phyloP scores from a whole-genome alignment of 2,329 filamentous ascomycete genomes.

The Fusarium mundagurra region DNA sequence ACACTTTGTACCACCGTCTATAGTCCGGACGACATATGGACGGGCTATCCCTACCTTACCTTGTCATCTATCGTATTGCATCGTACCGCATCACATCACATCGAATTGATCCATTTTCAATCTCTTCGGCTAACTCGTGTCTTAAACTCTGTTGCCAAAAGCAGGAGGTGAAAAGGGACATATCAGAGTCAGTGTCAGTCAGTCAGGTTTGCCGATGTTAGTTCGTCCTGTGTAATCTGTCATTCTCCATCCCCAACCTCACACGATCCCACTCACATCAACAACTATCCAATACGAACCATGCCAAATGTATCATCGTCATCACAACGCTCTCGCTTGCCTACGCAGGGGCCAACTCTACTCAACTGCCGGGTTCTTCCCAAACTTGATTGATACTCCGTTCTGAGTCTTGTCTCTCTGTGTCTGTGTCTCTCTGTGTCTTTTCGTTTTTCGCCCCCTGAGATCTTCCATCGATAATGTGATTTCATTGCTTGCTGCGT shows the following conservation, averaged over 20 bases:
- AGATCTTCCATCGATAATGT: constrained; percentile 21
- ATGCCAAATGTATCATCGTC: constrained; percentile 12
- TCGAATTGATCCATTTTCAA: neutral
- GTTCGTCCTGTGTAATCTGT: constrained; percentile 9
- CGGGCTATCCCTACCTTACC: constrained; percentile 30
- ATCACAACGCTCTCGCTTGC: constrained; percentile 14
- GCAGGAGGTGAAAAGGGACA: neutral
- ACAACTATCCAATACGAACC: constrained; percentile 11
- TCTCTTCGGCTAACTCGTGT: constrained; percentile 22
- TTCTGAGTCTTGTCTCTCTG: neutral
- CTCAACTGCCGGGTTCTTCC: constrained; percentile 24
- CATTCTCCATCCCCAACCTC: neutral
- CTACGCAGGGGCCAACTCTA: constrained; percentile 18
- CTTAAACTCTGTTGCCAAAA: neutral
- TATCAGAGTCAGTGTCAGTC: neutral
- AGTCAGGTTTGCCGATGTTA: constrained; percentile 9
- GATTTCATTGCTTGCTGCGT: constrained; percentile 9
- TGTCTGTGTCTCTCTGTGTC: neutral
- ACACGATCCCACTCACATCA: constrained; percentile 9
- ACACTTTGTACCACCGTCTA: neutral
- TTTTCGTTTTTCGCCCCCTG: constrained; percentile 13
- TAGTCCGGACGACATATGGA: constrained; percentile 24
- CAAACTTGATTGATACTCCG: constrained; percentile 8
- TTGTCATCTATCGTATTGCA: constrained; percentile 1
- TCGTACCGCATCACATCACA: neutral